Conservation (phyloP, 1,284 basidiomycete genomes). For the Ganoderma lucidum region DNA sequence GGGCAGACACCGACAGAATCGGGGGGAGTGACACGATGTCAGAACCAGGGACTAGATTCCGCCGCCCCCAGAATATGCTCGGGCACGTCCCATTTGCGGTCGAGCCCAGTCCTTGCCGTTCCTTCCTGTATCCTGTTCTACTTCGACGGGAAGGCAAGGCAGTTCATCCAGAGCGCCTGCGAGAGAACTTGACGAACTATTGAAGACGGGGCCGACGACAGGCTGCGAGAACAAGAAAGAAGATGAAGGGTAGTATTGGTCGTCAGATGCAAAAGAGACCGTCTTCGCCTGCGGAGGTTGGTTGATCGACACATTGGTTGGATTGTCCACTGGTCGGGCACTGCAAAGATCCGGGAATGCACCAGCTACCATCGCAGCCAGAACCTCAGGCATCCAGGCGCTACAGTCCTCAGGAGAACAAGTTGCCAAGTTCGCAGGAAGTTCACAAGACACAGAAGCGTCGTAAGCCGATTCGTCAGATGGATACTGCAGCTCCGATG, state of each 20-base stretch:
- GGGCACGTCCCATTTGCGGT: slow-evolving; percentile 26
- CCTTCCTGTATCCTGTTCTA: slow-evolving; percentile 13
- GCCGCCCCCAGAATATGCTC: slow-evolving; percentile 31
- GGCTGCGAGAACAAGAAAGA: neutral
- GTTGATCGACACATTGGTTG: slow-evolving; percentile 3
- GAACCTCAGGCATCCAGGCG: neutral
- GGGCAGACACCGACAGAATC: neutral
- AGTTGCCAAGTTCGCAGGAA: neutral
- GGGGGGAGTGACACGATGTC: neutral
- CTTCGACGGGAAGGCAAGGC: neutral
- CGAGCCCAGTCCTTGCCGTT: slow-evolving; percentile 26
- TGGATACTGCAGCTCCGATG: neutral
- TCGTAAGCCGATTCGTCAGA: neutral
- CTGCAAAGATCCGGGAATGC: neutral
- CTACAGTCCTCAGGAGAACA: neutral
- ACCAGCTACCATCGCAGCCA: neutral
- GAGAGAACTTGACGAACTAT: slow-evolving; percentile 28
- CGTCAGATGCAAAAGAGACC: slow-evolving; percentile 18
- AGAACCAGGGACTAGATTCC: slow-evolving; percentile 22
- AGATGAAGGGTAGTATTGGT: slow-evolving; percentile 4
- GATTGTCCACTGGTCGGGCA: no score
- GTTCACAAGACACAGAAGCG: neutral
- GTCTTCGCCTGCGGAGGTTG: neutral
- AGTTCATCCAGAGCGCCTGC: slow-evolving; percentile 27
- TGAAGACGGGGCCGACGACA: slow-evolving; percentile 7